Percentiles rank a stretch among this genome's conserved stretches.
phyloP scores from a whole-genome alignment of 2,329 filamentous ascomycete genomes.

The Scopulariopsis brevicaulis region DNA sequence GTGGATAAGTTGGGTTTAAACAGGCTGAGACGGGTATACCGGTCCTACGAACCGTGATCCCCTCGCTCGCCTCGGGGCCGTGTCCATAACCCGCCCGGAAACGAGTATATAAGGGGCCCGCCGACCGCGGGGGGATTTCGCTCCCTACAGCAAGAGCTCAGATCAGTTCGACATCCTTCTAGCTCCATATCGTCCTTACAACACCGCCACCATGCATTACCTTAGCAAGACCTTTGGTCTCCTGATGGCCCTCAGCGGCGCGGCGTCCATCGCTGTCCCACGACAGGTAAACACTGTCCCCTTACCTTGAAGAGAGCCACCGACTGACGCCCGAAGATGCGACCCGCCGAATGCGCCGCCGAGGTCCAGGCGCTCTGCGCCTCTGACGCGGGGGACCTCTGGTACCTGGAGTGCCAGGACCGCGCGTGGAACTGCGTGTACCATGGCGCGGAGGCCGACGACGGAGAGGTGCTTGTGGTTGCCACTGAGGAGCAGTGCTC shows the following conservation, averaged over 20 bases:
- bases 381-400: background rate
- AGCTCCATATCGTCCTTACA: background rate
- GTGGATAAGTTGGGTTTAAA: background rate
- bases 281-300: background rate
- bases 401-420: background rate
- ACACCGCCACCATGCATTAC: constrained; percentile 1
- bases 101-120: background rate
- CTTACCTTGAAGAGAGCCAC: background rate
- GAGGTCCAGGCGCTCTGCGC: background rate
- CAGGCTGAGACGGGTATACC: background rate
- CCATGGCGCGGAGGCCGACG: background rate
- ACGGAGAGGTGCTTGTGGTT: background rate
- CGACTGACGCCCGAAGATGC: background rate
- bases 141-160: background rate
- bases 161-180: background rate
- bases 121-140: background rate
- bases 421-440: background rate
- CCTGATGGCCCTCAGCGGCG: constrained; percentile 2
- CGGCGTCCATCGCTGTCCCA: constrained; percentile 1
- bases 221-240: constrained; percentile 5
- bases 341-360: background rate
- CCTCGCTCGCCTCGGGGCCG: background rate
- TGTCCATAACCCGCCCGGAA: background rate
- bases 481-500: too few relatives aligned
- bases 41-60: background rate